A percentile compares a stretch with the other conserved stretches of the same genome.
These are phyloP conservation scores for Eremochloa ophiuroides DNA, from an alignment of 176 grass and related monocot species.

Conservation along the genomic window DNA sequence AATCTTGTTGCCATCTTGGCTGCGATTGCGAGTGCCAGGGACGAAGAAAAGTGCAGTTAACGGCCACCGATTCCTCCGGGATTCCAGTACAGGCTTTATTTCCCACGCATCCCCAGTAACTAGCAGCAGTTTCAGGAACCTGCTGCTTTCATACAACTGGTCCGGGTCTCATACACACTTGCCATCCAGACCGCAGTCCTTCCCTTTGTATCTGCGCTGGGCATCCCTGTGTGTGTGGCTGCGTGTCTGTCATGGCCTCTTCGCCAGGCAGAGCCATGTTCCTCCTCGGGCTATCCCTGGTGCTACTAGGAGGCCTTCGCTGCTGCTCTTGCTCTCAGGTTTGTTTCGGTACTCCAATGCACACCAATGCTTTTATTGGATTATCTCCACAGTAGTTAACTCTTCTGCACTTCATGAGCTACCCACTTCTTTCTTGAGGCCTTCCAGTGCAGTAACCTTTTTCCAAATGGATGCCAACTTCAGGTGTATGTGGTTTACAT, in stretches of 20 bases:
- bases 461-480: background rate
- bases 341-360: background rate
- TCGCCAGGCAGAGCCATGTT: constrained; percentile 4
- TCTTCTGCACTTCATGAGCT: background rate
- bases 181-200: background rate
- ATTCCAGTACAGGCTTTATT: background rate
- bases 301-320: constrained; percentile 12
- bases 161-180: background rate
- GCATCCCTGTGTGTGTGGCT: background rate
- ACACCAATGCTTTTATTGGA: background rate
- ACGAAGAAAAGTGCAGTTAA: constrained; percentile 17
- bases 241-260: constrained; percentile 18
- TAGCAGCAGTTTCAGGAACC: constrained; percentile 10
- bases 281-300: constrained; percentile 14
- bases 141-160: background rate
- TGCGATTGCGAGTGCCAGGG: background rate
- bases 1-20: constrained; percentile 26
- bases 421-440: background rate
- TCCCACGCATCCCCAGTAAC: background rate
- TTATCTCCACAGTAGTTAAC: background rate
- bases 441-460: background rate
- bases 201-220: background rate
- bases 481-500: constrained; percentile 72
- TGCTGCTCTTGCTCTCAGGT: constrained; percentile 34
- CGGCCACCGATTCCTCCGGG: constrained; percentile 13